Base-by-base conservation (phyloP, 805 yeast species). In the Yarrowia bubula region DNA sequence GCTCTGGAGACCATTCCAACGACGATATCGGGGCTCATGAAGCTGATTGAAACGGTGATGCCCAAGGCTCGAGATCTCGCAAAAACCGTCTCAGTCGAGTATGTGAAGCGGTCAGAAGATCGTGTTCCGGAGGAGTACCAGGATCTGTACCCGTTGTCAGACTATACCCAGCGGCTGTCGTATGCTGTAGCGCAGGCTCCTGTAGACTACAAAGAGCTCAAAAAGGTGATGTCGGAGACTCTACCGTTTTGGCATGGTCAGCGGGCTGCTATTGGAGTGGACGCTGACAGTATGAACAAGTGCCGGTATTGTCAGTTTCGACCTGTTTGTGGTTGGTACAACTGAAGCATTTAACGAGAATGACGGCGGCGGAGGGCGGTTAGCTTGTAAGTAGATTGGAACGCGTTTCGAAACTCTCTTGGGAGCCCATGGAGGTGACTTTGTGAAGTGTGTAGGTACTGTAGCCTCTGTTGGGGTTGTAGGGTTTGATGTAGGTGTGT, bases 281-380 rank as follows among this genome's bases (percentile, higher is more conserved):
- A 55, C 17, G 28, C 47, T 8, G 61, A 55, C 22, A 41, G 38
- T 15, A 41, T 41, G 61, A 15, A 11, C 22, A 55, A 55, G 47
- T 55, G 61, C 11, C 38, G 47, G 2, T 28, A 28, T 9, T 55
- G 61, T 55, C 61, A 55, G 39, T 55, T 55, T 41, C 46, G 61
- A 11, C 47, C 61, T 6, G 61, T 55, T 7, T 55, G 61, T 41
- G 39, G 61, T 8, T 55, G 61, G 61, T 41, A 41, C 38, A 39
- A 55, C 31, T 55, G 47, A 41, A 22, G 28, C 28, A 22, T 22
- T 22, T 22, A 22, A 22, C 28, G 28, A 22, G 28, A 39, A 55
- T 6, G 31, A n/a, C 14, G 58, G 58, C 9, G 58, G 58, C 9
- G 32, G 58, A 1, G 38, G 15, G 2, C 35, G 43, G 18, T 37